A percentile compares a stretch with the other conserved stretches of the same genome.
These are phyloP conservation scores for Athelia sp. DNA, from an alignment of 1,284 basidiomycete species.

Conservation along the genomic window DNA sequence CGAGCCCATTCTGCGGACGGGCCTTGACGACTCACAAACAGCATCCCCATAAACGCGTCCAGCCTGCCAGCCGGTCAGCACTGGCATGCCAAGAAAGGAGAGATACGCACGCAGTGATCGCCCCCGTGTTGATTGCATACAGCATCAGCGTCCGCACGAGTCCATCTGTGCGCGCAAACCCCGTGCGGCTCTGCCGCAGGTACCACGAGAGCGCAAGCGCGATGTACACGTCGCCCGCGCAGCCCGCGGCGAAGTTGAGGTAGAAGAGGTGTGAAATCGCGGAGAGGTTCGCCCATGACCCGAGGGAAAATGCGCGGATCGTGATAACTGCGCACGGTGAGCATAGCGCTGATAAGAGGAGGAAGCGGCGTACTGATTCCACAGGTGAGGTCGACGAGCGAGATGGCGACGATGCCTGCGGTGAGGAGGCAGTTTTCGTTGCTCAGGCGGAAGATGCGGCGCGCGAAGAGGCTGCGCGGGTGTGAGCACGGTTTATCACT, in stretches of 20 bases:
- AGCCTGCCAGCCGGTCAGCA: not conserved
- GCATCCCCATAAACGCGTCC: constrained; percentile 38
- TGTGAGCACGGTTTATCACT: too few relatives aligned
- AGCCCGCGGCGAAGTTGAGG: constrained; percentile 34
- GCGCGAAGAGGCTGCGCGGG: too few relatives aligned
- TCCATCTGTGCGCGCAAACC: constrained; percentile 37
- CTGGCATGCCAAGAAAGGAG: not conserved
- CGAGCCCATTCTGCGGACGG: constrained; percentile 17
- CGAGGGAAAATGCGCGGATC: too few relatives aligned
- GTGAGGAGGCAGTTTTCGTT: too few relatives aligned
- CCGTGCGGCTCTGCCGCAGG: constrained; percentile 35
- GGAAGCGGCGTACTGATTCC: too few relatives aligned
- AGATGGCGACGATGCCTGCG: too few relatives aligned
- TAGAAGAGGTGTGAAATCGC: constrained; percentile 25
- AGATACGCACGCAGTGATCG: constrained; percentile 43
- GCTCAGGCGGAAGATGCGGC: too few relatives aligned
- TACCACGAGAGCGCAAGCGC: constrained; percentile 36
- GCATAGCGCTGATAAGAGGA: too few relatives aligned
- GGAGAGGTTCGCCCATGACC: too few relatives aligned
- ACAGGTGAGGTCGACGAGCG: too few relatives aligned
- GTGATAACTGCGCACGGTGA: too few relatives aligned
- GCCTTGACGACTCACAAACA: constrained; percentile 11
- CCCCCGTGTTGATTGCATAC: constrained; percentile 43
- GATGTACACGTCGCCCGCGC: constrained; percentile 37
- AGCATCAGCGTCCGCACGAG: constrained; percentile 36